Base-by-base conservation (phyloP, 805 yeast species). In the Cyberlindnera maclurae region DNA sequence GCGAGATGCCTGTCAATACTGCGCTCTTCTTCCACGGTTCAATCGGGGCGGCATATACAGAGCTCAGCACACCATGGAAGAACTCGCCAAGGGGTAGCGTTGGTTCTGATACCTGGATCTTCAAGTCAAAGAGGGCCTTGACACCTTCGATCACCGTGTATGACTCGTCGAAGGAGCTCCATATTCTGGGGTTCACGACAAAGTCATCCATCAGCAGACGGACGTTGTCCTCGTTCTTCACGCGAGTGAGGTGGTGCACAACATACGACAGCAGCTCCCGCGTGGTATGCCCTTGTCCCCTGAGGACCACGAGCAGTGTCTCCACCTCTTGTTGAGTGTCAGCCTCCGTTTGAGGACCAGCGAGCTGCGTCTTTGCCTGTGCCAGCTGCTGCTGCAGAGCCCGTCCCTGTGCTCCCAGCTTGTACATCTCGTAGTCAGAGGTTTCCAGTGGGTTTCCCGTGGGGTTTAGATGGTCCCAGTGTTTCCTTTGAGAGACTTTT, bases 131-230 rank as follows among this genome's bases (percentile, higher is more conserved):
- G 12, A 67, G 56, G 12, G 70, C 55, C 50, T 70, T 70, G 42
- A 69, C 61, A 5, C 67, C 75, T 45, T 71, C 77, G n/a, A 71
- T 57, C 4, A 71, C 63, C 27, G 60, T 42, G 45, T 68, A 70
- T 26, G 58, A 54, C 5, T 56, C 60, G 7, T 42, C 43, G 20
- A 48, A 30, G 12, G 45, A 31, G 27, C 39, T 34, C 2, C 65
- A 70, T 30, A 67, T 55, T 1, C 54, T 45, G 0, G 63, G 57
- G 37, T 58, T 64, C 39, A 60, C 59, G 39, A 71, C 52, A 36
- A 71, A 60, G 29, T 68, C 63, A 17, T 66, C 53, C n/a, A 65
- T 40, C 5, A 71, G 47, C 2, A 67, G 36, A 29, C 58, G 51
- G 33, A 71, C 50, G 43, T 71, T 71, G 41, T 65, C 62, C 41